Conservation (phyloP, 2,329 filamentous ascomycete genomes). For the Diplodia scrobiculata region DNA sequence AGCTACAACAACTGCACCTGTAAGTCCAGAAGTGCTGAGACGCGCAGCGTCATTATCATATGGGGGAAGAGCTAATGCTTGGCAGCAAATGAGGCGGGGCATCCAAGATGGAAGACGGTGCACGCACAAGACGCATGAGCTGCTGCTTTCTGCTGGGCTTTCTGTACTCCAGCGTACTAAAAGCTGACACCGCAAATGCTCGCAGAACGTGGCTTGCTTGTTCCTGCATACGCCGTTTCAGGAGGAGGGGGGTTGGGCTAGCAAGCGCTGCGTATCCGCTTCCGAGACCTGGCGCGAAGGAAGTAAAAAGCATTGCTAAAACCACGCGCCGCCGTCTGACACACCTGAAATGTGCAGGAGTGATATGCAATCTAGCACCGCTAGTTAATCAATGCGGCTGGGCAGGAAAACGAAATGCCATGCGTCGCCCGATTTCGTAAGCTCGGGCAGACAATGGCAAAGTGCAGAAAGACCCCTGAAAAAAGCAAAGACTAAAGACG, state of each 20-base stretch:
- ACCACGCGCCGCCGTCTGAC: slow-evolving; percentile 22
- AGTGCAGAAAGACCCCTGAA: background rate
- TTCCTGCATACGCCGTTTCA: slow-evolving; percentile 26
- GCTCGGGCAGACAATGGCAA: background rate
- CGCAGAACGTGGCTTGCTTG: slow-evolving; percentile 23
- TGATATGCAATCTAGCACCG: background rate
- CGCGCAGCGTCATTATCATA: slow-evolving; percentile 2
- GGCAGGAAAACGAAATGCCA: background rate
- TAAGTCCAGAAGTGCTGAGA: slow-evolving; percentile 13
- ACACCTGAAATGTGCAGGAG: slow-evolving; percentile 1
- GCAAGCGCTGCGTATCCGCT: background rate
- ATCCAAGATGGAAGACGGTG: background rate
- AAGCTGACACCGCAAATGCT: slow-evolving; percentile 15
- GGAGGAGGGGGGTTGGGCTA: slow-evolving; percentile 18
- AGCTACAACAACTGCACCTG: background rate
- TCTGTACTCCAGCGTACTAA: slow-evolving; percentile 17
- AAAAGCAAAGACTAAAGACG: background rate
- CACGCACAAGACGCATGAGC: slow-evolving; percentile 15
- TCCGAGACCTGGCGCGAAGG: slow-evolving; percentile 17
- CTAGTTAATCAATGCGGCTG: slow-evolving; percentile 1
- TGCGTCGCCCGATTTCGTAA: background rate
- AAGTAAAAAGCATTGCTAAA: slow-evolving; percentile 20
- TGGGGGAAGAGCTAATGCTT: background rate
- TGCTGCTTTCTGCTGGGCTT: slow-evolving; percentile 3
- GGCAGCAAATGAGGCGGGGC: background rate